Conservation (phyloP, 495 filamentous ascomycete species). For the Hyaloscypha variabilis region DNA sequence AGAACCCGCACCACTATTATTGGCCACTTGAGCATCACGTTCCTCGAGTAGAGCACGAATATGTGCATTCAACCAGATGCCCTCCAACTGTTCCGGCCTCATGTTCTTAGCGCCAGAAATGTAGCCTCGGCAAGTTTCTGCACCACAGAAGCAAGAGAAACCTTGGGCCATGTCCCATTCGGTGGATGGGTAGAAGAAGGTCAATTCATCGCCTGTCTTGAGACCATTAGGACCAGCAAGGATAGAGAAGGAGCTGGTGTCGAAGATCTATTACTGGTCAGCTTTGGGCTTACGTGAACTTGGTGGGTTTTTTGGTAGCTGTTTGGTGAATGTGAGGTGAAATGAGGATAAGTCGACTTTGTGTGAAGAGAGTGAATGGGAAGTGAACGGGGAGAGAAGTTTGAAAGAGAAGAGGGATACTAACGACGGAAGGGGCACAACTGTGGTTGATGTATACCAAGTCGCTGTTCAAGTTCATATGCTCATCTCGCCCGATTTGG, state of each 20-base stretch:
- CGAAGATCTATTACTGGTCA: conserved; percentile 54
- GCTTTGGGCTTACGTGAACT: too few species aligned
- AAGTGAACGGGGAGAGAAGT: not conserved
- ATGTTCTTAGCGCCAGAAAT: conserved; percentile 60
- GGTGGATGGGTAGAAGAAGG: conserved; percentile 79
- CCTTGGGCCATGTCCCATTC: conserved; percentile 78
- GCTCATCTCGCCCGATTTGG: conserved; percentile 60
- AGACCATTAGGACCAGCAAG: conserved; percentile 61
- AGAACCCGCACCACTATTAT: not conserved
- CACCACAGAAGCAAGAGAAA: conserved; percentile 68
- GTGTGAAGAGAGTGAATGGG: not conserved
- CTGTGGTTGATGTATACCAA: conserved; percentile 77
- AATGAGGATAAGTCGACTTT: not conserved
- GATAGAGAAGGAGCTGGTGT: conserved; percentile 65
- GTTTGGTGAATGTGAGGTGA: not conserved
- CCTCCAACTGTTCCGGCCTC: conserved; percentile 44
- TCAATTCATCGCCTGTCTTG: conserved; percentile 63
- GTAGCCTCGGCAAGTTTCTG: conserved; percentile 48
- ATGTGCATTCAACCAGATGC: conserved; percentile 56
- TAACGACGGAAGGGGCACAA: conserved; percentile 65
- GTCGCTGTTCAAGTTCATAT: conserved; percentile 76
- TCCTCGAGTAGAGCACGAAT: conserved; percentile 53
- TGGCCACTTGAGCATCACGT: conserved; percentile 10
- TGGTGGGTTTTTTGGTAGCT: too few species aligned
- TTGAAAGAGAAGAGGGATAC: conserved; percentile 9